Percentiles rank a stretch among this genome's conserved stretches.
phyloP scores from a whole-genome alignment of 345 rosid genomes.

The Bretschneidera sinensis region DNA sequence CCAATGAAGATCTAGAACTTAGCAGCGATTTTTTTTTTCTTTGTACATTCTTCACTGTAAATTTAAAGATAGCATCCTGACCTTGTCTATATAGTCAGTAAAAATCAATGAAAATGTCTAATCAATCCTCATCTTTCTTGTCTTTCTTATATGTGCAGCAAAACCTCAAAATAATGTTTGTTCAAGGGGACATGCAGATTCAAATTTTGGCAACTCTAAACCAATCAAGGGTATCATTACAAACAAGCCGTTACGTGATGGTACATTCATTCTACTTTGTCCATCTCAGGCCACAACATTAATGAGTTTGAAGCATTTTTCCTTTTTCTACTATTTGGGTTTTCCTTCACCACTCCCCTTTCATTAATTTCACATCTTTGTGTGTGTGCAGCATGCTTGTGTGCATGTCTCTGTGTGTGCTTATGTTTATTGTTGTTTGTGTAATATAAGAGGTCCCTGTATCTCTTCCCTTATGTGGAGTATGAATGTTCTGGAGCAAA shows the following conservation, averaged over 20 bases:
- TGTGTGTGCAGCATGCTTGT: no score
- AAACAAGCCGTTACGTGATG: conserved; percentile 49
- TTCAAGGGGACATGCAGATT: conserved; percentile 15
- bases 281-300: not conserved
- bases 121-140: not conserved
- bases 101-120: not conserved
- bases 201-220: conserved; percentile 25
- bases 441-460: no score
- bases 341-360: not conserved
- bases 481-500: no score
- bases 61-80: no score
- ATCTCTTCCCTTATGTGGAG: no score
- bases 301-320: conserved; percentile 2
- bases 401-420: no score
- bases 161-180: conserved; percentile 14
- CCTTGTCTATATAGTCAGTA: no score
- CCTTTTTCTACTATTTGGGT: not conserved
- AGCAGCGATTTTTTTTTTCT: no score
- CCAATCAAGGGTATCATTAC: conserved; percentile 20
- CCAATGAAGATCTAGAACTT: no score
- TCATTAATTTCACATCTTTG: no score
- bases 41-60: no score
- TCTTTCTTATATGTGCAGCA: conserved; percentile 23
- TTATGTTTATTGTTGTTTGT: no score
- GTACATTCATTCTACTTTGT: conserved; percentile 28